Base-by-base conservation (phyloP, 306 rosid species). In the Corylus avellana region DNA sequence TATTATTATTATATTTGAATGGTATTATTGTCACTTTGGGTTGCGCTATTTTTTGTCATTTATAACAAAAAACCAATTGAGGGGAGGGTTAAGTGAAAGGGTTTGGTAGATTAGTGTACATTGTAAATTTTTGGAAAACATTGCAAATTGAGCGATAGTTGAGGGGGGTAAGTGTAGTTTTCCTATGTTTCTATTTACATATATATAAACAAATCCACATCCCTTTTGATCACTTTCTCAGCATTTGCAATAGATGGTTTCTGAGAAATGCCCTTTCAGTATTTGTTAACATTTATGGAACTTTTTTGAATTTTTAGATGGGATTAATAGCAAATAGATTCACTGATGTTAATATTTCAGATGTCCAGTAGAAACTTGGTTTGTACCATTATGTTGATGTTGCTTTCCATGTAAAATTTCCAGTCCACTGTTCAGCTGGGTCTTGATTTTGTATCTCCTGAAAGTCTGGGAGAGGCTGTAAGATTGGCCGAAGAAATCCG, bases 401-500 rank as follows among this genome's bases (percentile, higher is more conserved):
- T 77, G 14, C 72, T 53, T 84, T 57, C 81, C 44, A 57, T 78
- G 39, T 87, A 78, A 82, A 79, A 80, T 68, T 88, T 83, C 82
- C 91, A 95, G 99, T 93, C 98, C 67, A 93, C 90, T 16, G 97
- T 95, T 74, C 99, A 95, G 88, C 58, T 95, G 85, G 97, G 94
- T 59, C 96, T 95, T 82, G 99, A 95, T 88, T 95, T 95, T 92
- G 88, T 95, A 85, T 95, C 98, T 78, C 99, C 98, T 4, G 99
- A 95, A 84, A 95, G 98, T 86, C 85, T 95, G 49, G 91, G 96
- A 8, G 93, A 86, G 86, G 97, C 99, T 74, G 92, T 82, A 76
- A 90, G 86, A 78, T 73, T 93, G 87, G 98, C 92, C 56, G 97
- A 84, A 81, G 98, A 90, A 82, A 88, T 91, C 75, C 97, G 99